phyloP scores from a whole-genome alignment of 495 filamentous ascomycete genomes.

The Sporormia fimetaria region DNA sequence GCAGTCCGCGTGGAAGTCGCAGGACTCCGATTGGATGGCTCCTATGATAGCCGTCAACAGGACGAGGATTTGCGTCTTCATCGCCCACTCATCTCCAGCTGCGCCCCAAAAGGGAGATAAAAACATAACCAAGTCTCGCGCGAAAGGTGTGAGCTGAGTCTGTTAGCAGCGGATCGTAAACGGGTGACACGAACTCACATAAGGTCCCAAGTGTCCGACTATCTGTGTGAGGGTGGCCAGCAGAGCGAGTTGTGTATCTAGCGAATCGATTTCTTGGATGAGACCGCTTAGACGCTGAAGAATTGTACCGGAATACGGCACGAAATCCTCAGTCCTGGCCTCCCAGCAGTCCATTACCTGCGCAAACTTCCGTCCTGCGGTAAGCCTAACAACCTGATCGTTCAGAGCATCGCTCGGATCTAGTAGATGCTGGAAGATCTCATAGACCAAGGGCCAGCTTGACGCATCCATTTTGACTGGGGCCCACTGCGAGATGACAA shows the following conservation, averaged over 20 bases:
- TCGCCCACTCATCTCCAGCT: constrained; percentile 66
- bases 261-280: constrained; percentile 65
- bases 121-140: constrained; percentile 65
- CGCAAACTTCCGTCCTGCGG: constrained; percentile 74
- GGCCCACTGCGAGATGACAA: constrained; percentile 84
- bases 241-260: constrained; percentile 79
- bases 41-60: constrained; percentile 67
- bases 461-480: constrained; percentile 54
- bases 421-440: constrained; percentile 82
- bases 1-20: constrained; percentile 58
- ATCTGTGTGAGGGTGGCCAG: constrained; percentile 69
- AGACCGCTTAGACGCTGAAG: constrained; percentile 60
- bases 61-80: constrained; percentile 86
- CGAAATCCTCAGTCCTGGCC: constrained; percentile 58
- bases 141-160: constrained; percentile 52
- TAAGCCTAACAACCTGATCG: constrained; percentile 84
- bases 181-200: constrained; percentile 37
- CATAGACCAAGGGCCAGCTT: constrained; percentile 63
- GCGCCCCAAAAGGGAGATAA: constrained; percentile 79
- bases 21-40: constrained; percentile 64
- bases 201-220: constrained; percentile 67
- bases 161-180: constrained; percentile 6
- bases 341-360: constrained; percentile 69
- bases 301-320: constrained; percentile 59
- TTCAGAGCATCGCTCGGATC: constrained; percentile 65